phyloP scores from a whole-genome alignment of 148 eudicot genomes.

The Amaranthus cruentus region DNA sequence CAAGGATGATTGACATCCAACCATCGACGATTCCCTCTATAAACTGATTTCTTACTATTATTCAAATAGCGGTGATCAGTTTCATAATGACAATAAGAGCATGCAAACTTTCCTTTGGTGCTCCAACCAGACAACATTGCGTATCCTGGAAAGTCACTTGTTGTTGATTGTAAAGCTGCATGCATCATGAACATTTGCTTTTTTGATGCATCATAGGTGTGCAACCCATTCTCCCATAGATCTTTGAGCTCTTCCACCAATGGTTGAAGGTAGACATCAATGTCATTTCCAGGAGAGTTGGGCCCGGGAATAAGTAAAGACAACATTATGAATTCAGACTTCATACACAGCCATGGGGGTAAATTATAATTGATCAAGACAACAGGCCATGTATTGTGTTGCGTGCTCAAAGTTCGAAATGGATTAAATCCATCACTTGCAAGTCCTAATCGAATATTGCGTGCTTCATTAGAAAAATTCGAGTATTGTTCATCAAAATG shows the following conservation, averaged over 20 bases:
- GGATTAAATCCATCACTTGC: slow-evolving; percentile 5
- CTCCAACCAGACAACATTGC: slow-evolving; percentile 5
- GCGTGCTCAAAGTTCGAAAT: slow-evolving; percentile 3
- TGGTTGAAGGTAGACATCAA: slow-evolving; percentile 6
- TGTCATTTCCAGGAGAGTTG: slow-evolving; percentile 5
- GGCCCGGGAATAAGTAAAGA: slow-evolving; percentile 1
- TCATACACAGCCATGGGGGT: slow-evolving; percentile 1
- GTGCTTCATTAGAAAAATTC: neutral
- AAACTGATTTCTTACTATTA: neutral
- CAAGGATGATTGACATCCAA: neutral
- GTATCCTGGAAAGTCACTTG: neutral
- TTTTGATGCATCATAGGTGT: neutral
- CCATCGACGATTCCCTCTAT: neutral
- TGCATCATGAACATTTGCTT: neutral
- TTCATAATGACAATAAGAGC: neutral
- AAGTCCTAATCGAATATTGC: neutral
- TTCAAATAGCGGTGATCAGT: neutral
- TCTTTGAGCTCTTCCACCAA: neutral
- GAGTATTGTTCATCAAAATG: neutral
- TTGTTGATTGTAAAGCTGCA: neutral
- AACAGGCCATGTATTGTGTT: slow-evolving; percentile 2
- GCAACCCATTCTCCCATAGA: neutral
- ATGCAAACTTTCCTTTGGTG: neutral
- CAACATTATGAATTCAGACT: neutral
- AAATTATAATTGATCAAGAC: neutral